Evolutionary conservation across 176 grass and related monocot genomes (phyloP).

Genomic region (Oryza australiensis): DNA sequence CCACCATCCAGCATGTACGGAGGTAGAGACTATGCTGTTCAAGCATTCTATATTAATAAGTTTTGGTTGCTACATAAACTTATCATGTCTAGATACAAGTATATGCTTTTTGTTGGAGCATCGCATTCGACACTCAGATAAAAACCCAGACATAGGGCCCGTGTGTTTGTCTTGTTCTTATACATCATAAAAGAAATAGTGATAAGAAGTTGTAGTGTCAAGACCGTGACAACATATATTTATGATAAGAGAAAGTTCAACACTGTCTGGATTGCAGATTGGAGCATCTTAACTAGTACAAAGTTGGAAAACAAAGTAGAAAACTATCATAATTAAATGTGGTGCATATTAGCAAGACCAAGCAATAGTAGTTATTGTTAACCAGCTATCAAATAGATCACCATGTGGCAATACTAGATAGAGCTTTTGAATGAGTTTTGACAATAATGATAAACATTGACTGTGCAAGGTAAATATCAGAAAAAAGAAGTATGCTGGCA

Average conservation of each 20-base stretch:
- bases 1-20: background rate
- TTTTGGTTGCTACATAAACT: background rate
- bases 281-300: background rate
- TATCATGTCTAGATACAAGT: background rate
- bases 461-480: background rate
- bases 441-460: background rate
- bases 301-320: background rate
- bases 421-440: background rate
- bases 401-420: background rate
- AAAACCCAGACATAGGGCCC: background rate
- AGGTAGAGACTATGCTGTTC: slow-evolving; percentile 1
- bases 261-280: background rate
- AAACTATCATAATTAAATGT: background rate
- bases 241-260: background rate
- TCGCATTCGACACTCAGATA: background rate
- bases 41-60: background rate
- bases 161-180: background rate
- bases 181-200: background rate
- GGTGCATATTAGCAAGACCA: background rate
- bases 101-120: slow-evolving; percentile 24
- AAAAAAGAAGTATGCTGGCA: background rate
- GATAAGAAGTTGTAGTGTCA: background rate
- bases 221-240: background rate
- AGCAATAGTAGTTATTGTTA: background rate
- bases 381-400: background rate